Evolutionary conservation across 2,329 filamentous ascomycete genomes (phyloP), one percentile per base, ranked within the genome.

Genomic region (Aureobasidium musti): DNA sequence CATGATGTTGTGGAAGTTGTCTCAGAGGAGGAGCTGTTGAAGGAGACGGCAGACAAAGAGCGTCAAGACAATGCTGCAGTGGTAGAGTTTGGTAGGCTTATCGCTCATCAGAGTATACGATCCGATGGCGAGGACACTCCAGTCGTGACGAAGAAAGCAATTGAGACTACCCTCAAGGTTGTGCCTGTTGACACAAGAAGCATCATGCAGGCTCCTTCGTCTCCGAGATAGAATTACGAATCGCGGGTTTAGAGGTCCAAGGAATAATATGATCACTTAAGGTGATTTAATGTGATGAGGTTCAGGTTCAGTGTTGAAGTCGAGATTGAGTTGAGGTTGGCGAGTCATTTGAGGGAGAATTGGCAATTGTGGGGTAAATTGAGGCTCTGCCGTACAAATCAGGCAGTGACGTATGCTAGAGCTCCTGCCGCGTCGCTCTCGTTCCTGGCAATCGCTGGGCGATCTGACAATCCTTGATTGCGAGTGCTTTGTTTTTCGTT

Each of bases 301-400:
- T 49, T 17, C 23, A 26, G 26, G 13, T 49, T 19, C 26, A 50
- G 50, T 21, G 30, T 35, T 53, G 19, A 13, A 53, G 30, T 35
- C 30, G 50, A 35, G 50, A 5, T 35, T 35, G 11, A 35, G 49
- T 30, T 52, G 26, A 10, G 33, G 33, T 4, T 19, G 47, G 1
- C 14, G 47, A 52, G 49, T 52, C 49, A 52, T 11, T 11, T 33
- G 13, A 33, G 30, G 1, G 19, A 14, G 30, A 17, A 35, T 28
- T 28, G 39, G 45, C 23, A 5, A 26, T 3, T 35, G 30, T 53
- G 50, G 50, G 50, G 50, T 53, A 35, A 56, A 19, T 33, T 45
- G 56, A 43, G 37, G 56, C 37, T 60, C 56, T 60, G 56, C 54
- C 19, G 14, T 23, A 21, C n/a, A n/a, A n/a, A 30, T 41, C 30